Evolutionary conservation across 1,139 yeast genomes (phyloP).

Genomic region (Yamadazyma triangularis): DNA sequence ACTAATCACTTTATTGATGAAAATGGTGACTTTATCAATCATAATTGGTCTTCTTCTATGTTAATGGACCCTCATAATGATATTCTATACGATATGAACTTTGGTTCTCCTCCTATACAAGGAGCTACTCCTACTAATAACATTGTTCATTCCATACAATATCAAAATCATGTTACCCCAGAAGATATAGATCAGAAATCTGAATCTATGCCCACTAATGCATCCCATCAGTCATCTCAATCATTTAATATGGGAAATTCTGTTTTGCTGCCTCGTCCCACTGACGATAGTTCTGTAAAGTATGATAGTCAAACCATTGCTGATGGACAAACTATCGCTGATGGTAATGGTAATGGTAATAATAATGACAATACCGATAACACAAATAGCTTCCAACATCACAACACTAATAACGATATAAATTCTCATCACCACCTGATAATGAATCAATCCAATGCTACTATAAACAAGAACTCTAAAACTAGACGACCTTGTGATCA

Average conservation of each 20-base stretch:
- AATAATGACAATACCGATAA: not conserved
- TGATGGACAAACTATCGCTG: too few species aligned
- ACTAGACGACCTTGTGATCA: conserved; percentile 58
- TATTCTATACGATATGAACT: conserved; percentile 15
- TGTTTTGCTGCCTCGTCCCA: too few species aligned
- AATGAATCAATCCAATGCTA: not conserved
- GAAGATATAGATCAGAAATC: conserved; percentile 1
- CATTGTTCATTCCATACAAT: conserved; percentile 32
- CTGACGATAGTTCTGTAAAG: not conserved
- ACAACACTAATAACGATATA: too few species aligned
- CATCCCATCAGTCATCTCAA: too few species aligned
- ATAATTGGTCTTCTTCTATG: conserved; percentile 38
- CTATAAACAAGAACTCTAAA: conserved; percentile 3
- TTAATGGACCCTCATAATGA: conserved; percentile 28
- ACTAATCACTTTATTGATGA: too few species aligned
- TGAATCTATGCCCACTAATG: conserved; percentile 2
- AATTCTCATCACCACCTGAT: not conserved
- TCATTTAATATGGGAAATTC: too few species aligned
- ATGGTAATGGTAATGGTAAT: not conserved
- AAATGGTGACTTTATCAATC: conserved; percentile 36
- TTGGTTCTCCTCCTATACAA: conserved; percentile 12
- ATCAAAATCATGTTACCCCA: conserved; percentile 24
- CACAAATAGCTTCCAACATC: not conserved
- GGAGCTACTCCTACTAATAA: conserved; percentile 15
- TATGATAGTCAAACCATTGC: not conserved